These are phyloP conservation scores for Chrysanthemum seticuspe DNA, from an alignment of 129 eudicot species.

Conservation along the genomic window DNA sequence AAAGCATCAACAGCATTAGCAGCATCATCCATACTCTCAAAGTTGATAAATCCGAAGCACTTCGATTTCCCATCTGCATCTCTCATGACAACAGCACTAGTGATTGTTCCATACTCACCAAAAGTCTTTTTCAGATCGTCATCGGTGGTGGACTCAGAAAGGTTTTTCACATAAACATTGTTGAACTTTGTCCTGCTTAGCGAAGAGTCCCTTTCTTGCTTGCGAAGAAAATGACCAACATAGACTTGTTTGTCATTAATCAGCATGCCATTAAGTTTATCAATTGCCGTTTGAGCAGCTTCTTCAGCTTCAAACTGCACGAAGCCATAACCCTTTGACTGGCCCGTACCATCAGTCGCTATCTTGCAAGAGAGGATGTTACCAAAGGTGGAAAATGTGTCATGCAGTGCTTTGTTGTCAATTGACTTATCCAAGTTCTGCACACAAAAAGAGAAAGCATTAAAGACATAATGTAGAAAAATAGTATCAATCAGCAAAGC, in stretches of 20 bases:
- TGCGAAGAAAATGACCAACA: slow-evolving; percentile 50
- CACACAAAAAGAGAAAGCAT: neutral
- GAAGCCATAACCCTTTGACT: slow-evolving; percentile 62
- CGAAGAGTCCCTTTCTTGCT: slow-evolving; percentile 53
- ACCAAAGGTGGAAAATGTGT: slow-evolving; percentile 48
- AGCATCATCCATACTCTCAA: slow-evolving; percentile 52
- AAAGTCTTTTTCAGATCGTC: slow-evolving; percentile 46
- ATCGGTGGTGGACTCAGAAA: slow-evolving; percentile 46
- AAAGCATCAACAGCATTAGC: slow-evolving; percentile 48
- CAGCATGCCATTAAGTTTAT: slow-evolving; percentile 45
- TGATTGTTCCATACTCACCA: slow-evolving; percentile 48
- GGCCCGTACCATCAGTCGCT: slow-evolving; percentile 41
- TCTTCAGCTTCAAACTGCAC: slow-evolving; percentile 54
- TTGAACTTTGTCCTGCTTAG: slow-evolving; percentile 41
- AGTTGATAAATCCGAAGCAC: slow-evolving; percentile 61
- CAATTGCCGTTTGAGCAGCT: slow-evolving; percentile 51
- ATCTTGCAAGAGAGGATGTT: slow-evolving; percentile 51
- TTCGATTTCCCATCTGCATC: slow-evolving; percentile 55
- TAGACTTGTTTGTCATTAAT: slow-evolving; percentile 47
- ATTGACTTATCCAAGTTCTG: slow-evolving; percentile 62
- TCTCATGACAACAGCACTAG: slow-evolving; percentile 54
- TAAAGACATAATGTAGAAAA: too few relatives aligned
- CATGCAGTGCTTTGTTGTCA: slow-evolving; percentile 46
- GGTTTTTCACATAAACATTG: slow-evolving; percentile 55
- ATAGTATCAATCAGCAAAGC: too few relatives aligned